A percentile compares a stretch with the other conserved stretches of the same genome.
phyloP scores from a whole-genome alignment of 1,139 yeast species.

The Saccharomyces hybrid region DNA sequence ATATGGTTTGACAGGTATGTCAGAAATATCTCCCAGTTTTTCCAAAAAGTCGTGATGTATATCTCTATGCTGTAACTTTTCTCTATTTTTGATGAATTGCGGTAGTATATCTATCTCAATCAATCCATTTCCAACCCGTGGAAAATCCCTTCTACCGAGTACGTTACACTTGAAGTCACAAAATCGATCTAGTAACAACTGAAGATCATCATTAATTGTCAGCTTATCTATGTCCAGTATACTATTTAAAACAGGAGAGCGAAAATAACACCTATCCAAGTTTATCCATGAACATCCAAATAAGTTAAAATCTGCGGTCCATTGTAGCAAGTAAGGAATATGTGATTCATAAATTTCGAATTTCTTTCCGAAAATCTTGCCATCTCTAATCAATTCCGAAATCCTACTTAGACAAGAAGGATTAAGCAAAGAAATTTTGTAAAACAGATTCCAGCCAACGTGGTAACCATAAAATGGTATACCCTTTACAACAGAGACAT shows the following conservation, averaged over 20 bases:
- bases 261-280: slow-evolving; percentile 30
- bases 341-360: slow-evolving; percentile 67
- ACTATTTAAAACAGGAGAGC: slow-evolving; percentile 32
- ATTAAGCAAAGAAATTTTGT: slow-evolving; percentile 60
- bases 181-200: slow-evolving; percentile 21
- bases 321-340: slow-evolving; percentile 67
- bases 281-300: slow-evolving; percentile 78
- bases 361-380: slow-evolving; percentile 28
- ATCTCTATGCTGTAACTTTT: slow-evolving; percentile 37
- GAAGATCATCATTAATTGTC: slow-evolving; percentile 24
- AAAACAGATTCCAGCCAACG: slow-evolving; percentile 52
- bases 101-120: slow-evolving; percentile 66
- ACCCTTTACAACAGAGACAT: slow-evolving; percentile 62
- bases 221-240: slow-evolving; percentile 23
- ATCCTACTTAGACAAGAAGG: slow-evolving; percentile 55
- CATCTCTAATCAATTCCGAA: slow-evolving; percentile 51
- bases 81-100: slow-evolving; percentile 49
- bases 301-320: slow-evolving; percentile 72
- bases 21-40: slow-evolving; percentile 13
- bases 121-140: slow-evolving; percentile 52
- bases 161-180: slow-evolving; percentile 8
- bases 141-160: slow-evolving; percentile 27
- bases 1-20: slow-evolving; percentile 20
- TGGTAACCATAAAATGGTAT: slow-evolving; percentile 79
- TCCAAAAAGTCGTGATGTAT: slow-evolving; percentile 47